Base-by-base conservation (phyloP, 75 land plant genomes). In the Isoetes taiwanensis region DNA sequence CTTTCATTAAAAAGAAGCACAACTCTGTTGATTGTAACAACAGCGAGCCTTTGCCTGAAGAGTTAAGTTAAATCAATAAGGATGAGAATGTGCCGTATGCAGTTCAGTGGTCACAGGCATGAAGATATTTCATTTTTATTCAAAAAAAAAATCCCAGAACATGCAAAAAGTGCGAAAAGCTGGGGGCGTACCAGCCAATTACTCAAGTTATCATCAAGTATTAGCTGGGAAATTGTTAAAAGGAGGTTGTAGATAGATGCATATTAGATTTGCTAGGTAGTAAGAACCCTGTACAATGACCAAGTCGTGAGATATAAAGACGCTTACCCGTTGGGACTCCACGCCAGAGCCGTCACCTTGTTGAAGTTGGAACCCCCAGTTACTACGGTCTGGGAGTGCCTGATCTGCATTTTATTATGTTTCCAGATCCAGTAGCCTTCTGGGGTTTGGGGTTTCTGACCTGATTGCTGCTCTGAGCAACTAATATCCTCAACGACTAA, bases 1-100 rank as follows among this genome's bases (percentile, higher is more conserved):
- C 50, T 52, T 30, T 71, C 74, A 56, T 71, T 68, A 59, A 71
- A 71, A 59, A 71, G 61, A 56, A 59, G 30, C 25, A 71, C 69
- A 0, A 71, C 60, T 5, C 74, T 26, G 14, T 38, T 14, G 24
- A 71, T 33, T 24, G 74, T 64, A 32, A 57, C 74, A 26, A 58
- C 74, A 25, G 74, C 74, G 21, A 71, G 34, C 57, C 65, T 71
- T 34, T 40, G 69, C 14, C 69, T 71, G 54, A 33, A 20, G 16
- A 10, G 17, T 12, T 8, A 41, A n/a, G 27, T 54, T 31, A 24
- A 59, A 59, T 2, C 9, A 37, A 37, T 10, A 10, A 10, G 39
- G 14, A 14, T 37, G 39, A 37, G 9, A 10, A 10, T 14, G 9
- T 14, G 14, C 14, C 6, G 14, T 17, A 32, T 16, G 9, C 6